phyloP scores from a whole-genome alignment of 2,329 filamentous ascomycete species.

The Penicillium sp. region DNA sequence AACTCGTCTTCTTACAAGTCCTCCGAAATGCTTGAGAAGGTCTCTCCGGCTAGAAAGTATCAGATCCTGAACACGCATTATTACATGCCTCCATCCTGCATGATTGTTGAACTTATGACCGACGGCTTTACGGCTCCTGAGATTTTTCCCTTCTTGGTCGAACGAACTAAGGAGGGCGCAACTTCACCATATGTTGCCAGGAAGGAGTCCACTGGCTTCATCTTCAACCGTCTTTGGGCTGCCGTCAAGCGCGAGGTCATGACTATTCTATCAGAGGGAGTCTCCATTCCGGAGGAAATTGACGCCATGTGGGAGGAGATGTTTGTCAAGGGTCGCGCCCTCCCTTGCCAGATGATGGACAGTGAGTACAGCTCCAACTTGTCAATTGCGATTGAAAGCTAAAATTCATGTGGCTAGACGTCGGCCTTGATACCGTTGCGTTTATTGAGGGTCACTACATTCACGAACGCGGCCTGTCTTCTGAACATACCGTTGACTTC shows the following conservation, averaged over 20 bases:
- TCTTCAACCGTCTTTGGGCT: conserved; percentile 59
- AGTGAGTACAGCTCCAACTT: conserved; percentile 14
- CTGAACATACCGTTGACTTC: conserved; percentile 46
- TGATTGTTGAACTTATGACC: conserved; percentile 57
- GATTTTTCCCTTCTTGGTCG: conserved; percentile 50
- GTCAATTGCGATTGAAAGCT: neutral
- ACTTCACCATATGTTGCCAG: conserved; percentile 46
- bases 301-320: conserved; percentile 49
- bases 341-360: conserved; percentile 50
- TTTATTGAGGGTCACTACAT: conserved; percentile 57
- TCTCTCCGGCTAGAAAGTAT: conserved; percentile 39
- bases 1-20: conserved; percentile 39
- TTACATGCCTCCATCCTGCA: conserved; percentile 49
- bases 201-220: conserved; percentile 54
- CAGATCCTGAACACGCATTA: conserved; percentile 55
- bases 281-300: conserved; percentile 51
- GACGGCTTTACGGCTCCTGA: conserved; percentile 45
- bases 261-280: conserved; percentile 52
- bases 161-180: conserved; percentile 42
- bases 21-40: conserved; percentile 49
- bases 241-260: conserved; percentile 57
- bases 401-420: conserved; percentile 21
- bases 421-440: conserved; percentile 55
- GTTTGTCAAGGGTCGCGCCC: conserved; percentile 34
- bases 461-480: conserved; percentile 47